These are phyloP conservation scores for Psidium guajava DNA, from an alignment of 345 rosid species.

Conservation along the genomic window DNA sequence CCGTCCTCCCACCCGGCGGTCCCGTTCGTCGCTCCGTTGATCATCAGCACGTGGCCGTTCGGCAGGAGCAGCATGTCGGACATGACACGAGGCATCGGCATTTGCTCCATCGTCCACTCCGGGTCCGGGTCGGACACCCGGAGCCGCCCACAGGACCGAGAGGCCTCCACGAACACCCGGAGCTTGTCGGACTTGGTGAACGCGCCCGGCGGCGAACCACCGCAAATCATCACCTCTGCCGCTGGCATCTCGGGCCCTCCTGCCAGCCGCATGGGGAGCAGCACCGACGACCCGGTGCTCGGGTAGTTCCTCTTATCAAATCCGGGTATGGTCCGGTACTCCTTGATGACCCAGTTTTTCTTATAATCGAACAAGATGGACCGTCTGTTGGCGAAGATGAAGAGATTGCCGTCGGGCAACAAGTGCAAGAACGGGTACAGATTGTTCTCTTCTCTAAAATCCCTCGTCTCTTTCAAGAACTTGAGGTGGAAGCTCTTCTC, in stretches of 20 bases:
- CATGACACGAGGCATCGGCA: slow-evolving; percentile 81
- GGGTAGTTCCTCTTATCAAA: slow-evolving; percentile 64
- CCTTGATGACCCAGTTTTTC: slow-evolving; percentile 32
- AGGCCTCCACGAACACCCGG: slow-evolving; percentile 39
- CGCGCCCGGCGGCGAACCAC: slow-evolving; percentile 58
- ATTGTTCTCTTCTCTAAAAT: slow-evolving; percentile 55
- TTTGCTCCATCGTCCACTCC: slow-evolving; percentile 60
- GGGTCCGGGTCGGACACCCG: slow-evolving; percentile 52
- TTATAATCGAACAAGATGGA: slow-evolving; percentile 49
- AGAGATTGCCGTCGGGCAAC: slow-evolving; percentile 64
- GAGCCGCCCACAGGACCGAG: slow-evolving; percentile 58
- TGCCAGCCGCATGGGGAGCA: slow-evolving; percentile 49
- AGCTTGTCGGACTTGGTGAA: slow-evolving; percentile 25
- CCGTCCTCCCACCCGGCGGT: slow-evolving; percentile 77
- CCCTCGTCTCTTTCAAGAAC: slow-evolving; percentile 64
- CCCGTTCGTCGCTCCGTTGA: slow-evolving; percentile 70
- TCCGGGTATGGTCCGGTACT: slow-evolving; percentile 58
- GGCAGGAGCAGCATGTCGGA: slow-evolving; percentile 61
- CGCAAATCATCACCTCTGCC: slow-evolving; percentile 76
- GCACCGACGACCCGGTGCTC: slow-evolving; percentile 60
- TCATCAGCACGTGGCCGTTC: slow-evolving; percentile 42
- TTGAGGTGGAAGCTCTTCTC: slow-evolving; percentile 17
- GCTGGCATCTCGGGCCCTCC: not conserved
- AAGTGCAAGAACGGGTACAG: slow-evolving; percentile 78
- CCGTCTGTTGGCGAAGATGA: slow-evolving; percentile 63